phyloP scores from a whole-genome alignment of 768 basidiomycete species.

The Candolleomyces aberdarensis region DNA sequence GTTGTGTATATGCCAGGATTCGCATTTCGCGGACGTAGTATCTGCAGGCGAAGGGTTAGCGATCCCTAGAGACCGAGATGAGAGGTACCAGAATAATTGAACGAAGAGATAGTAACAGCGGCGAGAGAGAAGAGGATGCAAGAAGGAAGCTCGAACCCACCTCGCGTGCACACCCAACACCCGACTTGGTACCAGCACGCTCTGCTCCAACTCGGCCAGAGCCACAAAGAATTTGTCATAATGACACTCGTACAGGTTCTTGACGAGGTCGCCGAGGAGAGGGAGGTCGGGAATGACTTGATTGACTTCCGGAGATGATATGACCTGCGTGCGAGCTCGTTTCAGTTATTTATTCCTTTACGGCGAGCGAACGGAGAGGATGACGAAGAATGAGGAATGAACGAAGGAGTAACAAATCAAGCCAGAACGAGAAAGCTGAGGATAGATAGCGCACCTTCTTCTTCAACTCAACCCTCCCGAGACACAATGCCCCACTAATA shows the following conservation, averaged over 20 bases:
- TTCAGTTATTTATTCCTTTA: too few species aligned
- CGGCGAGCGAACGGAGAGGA: too few species aligned
- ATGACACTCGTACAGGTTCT: slow-evolving; percentile 88
- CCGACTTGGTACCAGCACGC: too few species aligned
- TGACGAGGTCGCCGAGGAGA: slow-evolving; percentile 75
- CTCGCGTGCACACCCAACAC: too few species aligned
- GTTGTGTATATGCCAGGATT: slow-evolving; percentile 86
- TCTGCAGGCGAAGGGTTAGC: slow-evolving; percentile 82
- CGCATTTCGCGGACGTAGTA: slow-evolving; percentile 96
- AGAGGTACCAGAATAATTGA: slow-evolving; percentile 76
- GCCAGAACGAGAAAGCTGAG: too few species aligned
- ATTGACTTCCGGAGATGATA: slow-evolving; percentile 83
- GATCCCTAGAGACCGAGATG: too few species aligned
- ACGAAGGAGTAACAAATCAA: background rate
- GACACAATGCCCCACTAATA: slow-evolving; percentile 69
- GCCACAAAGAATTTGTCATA: slow-evolving; percentile 94
- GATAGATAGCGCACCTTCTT: slow-evolving; percentile 60
- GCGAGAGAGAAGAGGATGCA: too few species aligned
- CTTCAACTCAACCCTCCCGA: slow-evolving; percentile 85
- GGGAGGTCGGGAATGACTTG: slow-evolving; percentile 82
- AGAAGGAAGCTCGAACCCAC: too few species aligned
- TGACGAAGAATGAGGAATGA: background rate
- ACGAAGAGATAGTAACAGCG: too few species aligned
- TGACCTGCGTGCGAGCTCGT: slow-evolving; percentile 48
- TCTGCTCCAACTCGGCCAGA: slow-evolving; percentile 51